Evolutionary conservation across 345 rosid genomes (phyloP).

Genomic region (Psidium friedrichsthalianum): DNA sequence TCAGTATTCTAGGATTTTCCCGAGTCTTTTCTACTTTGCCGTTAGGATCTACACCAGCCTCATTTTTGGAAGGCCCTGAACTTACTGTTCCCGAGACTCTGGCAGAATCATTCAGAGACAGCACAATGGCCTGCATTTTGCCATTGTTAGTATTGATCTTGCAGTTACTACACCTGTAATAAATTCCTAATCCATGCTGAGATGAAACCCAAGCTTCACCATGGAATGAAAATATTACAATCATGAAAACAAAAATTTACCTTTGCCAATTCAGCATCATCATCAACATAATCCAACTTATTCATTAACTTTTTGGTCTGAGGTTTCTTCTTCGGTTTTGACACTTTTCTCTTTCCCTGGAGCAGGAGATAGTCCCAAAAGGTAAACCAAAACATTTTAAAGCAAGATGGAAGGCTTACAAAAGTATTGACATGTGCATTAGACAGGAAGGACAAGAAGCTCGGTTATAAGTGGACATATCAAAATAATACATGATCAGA

Average conservation of each 20-base stretch:
- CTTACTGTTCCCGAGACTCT: not conserved
- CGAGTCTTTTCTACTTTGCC: conserved; percentile 18
- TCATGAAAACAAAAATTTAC: not conserved
- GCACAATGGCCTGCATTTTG: conserved; percentile 56
- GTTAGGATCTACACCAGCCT: not conserved
- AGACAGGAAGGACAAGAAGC: not conserved
- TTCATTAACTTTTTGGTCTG: conserved; percentile 8
- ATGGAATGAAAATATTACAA: not conserved
- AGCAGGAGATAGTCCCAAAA: not conserved
- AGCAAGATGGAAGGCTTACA: not conserved
- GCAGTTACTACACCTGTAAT: conserved; percentile 4
- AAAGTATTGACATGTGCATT: not conserved
- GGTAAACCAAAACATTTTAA: not conserved
- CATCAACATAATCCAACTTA: conserved; percentile 17
- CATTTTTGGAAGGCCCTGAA: conserved; percentile 9
- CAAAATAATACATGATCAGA: not conserved
- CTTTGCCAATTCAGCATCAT: conserved; percentile 24
- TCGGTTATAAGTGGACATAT: not conserved
- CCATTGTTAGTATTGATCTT: not conserved
- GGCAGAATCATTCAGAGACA: conserved; percentile 47
- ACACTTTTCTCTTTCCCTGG: not conserved
- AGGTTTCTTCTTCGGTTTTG: conserved; percentile 21
- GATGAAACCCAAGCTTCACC: not conserved
- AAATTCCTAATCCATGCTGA: not conserved
- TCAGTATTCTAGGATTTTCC: conserved; percentile 17